Evolutionary conservation across 345 rosid genomes (phyloP).

Genomic region (Ceriops zippeliana): DNA sequence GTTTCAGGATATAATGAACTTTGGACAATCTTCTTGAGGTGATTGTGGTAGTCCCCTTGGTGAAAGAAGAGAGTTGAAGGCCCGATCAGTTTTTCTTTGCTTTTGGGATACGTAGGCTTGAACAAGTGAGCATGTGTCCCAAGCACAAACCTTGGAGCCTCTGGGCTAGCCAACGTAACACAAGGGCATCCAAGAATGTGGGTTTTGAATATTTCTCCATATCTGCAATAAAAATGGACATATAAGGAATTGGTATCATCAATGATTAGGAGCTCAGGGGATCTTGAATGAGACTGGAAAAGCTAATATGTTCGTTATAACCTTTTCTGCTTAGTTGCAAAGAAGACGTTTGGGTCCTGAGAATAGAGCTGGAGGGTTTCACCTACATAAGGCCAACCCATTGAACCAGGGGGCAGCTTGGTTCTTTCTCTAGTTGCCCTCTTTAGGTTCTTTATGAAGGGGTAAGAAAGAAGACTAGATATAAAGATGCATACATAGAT

Average conservation of each 20-base stretch:
- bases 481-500: constrained; percentile 34
- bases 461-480: constrained; percentile 37
- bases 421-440: constrained; percentile 2
- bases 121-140: constrained; percentile 45
- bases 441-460: constrained; percentile 4
- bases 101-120: constrained; percentile 53
- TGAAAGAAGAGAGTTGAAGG: constrained; percentile 53
- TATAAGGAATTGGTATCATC: background rate
- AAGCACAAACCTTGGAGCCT: constrained; percentile 45
- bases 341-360: constrained; percentile 51
- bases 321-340: constrained; percentile 39
- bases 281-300: background rate
- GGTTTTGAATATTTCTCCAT: constrained; percentile 49
- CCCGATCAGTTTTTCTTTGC: constrained; percentile 49
- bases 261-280: background rate
- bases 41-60: constrained; percentile 42
- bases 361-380: constrained; percentile 52
- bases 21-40: constrained; percentile 41
- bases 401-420: constrained; percentile 52
- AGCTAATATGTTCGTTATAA: background rate
- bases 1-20: constrained; percentile 34
- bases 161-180: constrained; percentile 47
- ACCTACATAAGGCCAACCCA: constrained; percentile 62
- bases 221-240: constrained; percentile 14
- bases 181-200: constrained; percentile 56